Evolutionary conservation across 2,329 filamentous ascomycete genomes (phyloP), one percentile per base, ranked within the genome.

Genomic region (Peltaster fructicola): DNA sequence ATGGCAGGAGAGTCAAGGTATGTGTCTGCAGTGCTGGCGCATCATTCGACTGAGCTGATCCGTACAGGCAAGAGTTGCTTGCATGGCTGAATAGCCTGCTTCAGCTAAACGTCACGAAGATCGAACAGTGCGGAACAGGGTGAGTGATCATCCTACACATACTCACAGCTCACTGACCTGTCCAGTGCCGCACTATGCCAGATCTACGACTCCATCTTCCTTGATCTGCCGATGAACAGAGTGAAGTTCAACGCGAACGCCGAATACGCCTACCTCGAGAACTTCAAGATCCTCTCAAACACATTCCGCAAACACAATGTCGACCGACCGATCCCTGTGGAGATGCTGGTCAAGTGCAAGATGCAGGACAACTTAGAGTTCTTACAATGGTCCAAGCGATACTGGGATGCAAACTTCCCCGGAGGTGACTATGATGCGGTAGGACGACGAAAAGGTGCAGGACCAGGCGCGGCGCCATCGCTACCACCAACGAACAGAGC

Each of bases 281-380:
- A 98, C 54, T 98, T 93, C 67, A 98, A 98, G 56, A 65, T 95
- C 42, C 63, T 98, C 38, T 85, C 93, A 58, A 85, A 82, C 52
- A 65, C 68, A 37, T 95, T 95, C 49, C 64, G 72, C 34, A 78
- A 77, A 53, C 84, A 95, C 57, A 63, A 72, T 36, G 67, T 98
- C 59, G 84, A 95, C 44, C 82, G 82, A 51, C 75, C 77, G 14
- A 73, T 98, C 41, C 81, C 81, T 31, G 81, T 95, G 50, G 72
- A 92, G 53, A 63, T 67, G 30, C 72, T 98, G 31, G 70, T 88
- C 44, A 98, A 95, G 56, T 98, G 88, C 65, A 93, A 92, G 64
- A 98, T 98, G 85, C 88, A 98, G 65, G 88, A 98, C 56, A 98
- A 98, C 61, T 77, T 98, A 43, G 88, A 95, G 50, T 98, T 98